phyloP scores from a whole-genome alignment of 78 protist species.

The Cavenderia fasciculata region DNA sequence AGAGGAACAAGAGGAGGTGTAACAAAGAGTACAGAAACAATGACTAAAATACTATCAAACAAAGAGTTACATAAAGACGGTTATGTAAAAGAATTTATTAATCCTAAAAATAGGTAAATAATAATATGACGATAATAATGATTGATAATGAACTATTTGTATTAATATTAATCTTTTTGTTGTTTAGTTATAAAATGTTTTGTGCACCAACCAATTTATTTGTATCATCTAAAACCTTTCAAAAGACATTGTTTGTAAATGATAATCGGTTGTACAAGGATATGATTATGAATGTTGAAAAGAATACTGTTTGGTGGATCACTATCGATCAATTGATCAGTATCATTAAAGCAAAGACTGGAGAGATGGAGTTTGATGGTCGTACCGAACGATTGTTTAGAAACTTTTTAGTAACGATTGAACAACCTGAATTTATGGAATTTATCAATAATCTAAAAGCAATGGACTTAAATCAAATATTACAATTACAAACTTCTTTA shows the following conservation, averaged over 20 bases:
- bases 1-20: conserved; percentile 24
- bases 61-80: neutral
- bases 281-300: neutral
- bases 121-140: too few relatives aligned
- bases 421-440: neutral
- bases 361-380: neutral
- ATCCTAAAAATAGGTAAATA: conserved; percentile 5
- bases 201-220: neutral
- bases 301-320: neutral
- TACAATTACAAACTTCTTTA: neutral
- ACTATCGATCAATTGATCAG: neutral
- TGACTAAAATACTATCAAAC: neutral
- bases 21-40: neutral
- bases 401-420: neutral
- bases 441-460: neutral
- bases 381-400: neutral
- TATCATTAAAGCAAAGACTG: neutral
- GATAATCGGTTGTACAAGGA: neutral
- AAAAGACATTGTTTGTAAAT: neutral
- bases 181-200: conserved; percentile 21
- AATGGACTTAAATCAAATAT: neutral
- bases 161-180: too few relatives aligned
- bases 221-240: neutral
- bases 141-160: too few relatives aligned
- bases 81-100: neutral